These are phyloP conservation scores for Polysphondylium violaceum DNA, from an alignment of 78 protist species.

Conservation along the genomic window DNA sequence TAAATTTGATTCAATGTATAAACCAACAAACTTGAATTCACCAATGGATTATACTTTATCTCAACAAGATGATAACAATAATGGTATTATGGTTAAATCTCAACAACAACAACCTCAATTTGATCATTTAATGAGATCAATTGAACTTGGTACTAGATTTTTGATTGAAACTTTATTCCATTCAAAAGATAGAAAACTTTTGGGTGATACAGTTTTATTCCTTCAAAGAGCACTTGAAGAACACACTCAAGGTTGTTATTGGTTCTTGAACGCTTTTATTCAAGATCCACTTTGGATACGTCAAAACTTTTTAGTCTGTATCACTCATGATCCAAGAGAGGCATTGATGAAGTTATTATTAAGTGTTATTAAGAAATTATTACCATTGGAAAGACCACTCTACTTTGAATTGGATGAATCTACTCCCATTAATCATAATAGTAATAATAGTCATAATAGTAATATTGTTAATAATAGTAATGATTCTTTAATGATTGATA, in stretches of 20 bases:
- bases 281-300: constrained; percentile 46
- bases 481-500: constrained; percentile 6
- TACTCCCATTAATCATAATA: not conserved
- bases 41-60: not conserved
- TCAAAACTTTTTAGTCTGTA: constrained; percentile 45
- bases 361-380: constrained; percentile 3
- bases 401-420: constrained; percentile 33
- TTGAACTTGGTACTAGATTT: constrained; percentile 65
- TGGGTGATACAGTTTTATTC: constrained; percentile 9
- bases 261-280: constrained; percentile 55
- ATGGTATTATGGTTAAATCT: not conserved
- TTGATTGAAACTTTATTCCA: constrained; percentile 65
- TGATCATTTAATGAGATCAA: constrained; percentile 44
- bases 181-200: constrained; percentile 28
- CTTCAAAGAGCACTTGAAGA: not conserved
- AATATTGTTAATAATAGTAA: not conserved
- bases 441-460: not conserved
- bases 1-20: not conserved
- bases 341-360: constrained; percentile 26
- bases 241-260: constrained; percentile 18
- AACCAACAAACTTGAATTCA: not conserved
- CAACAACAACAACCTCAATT: not conserved
- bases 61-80: not conserved
- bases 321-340: constrained; percentile 50
- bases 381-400: constrained; percentile 30